phyloP scores from a whole-genome alignment of 2,329 filamentous ascomycete species.

The Microcyclosporella mali region DNA sequence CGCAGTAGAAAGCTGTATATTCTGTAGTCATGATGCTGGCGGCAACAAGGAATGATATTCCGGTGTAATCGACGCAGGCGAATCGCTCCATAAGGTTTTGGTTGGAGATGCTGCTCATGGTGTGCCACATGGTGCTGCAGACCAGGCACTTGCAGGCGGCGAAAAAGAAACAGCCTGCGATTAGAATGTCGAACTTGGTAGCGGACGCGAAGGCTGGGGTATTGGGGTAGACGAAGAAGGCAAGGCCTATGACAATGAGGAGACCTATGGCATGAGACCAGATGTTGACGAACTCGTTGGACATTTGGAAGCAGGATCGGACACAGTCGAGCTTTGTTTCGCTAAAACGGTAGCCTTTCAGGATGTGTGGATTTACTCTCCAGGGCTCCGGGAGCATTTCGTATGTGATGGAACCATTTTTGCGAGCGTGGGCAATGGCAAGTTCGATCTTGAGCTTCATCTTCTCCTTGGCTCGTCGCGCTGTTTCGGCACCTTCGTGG shows the following conservation, averaged over 20 bases:
- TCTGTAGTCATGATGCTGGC: conserved; percentile 97
- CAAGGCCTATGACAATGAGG: conserved; percentile 77
- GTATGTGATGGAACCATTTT: conserved; percentile 79
- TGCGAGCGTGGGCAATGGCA: conserved; percentile 72
- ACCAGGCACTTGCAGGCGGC: conserved; percentile 90
- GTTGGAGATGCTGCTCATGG: conserved; percentile 94
- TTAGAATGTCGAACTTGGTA: conserved; percentile 80
- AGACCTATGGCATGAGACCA: conserved; percentile 92
- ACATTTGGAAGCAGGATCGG: conserved; percentile 66
- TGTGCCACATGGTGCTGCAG: conserved; percentile 96
- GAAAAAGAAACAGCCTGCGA: conserved; percentile 92
- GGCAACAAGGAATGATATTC: conserved; percentile 89
- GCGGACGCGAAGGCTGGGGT: conserved; percentile 80
- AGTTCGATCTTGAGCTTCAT: conserved; percentile 62
- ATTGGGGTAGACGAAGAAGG: conserved; percentile 92
- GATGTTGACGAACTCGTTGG: conserved; percentile 95
- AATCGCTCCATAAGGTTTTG: conserved; percentile 87
- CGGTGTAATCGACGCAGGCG: conserved; percentile 96
- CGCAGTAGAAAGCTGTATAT: conserved; percentile 98
- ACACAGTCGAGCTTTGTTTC: conserved; percentile 88
- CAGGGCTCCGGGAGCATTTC: conserved; percentile 86
- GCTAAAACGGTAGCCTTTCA: conserved; percentile 84
- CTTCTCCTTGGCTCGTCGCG: conserved; percentile 68
- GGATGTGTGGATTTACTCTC: conserved; percentile 91
- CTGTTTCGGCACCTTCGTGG: conserved; percentile 74